phyloP scores from a whole-genome alignment of 1,139 yeast species.

The Kazachstania sp. region DNA sequence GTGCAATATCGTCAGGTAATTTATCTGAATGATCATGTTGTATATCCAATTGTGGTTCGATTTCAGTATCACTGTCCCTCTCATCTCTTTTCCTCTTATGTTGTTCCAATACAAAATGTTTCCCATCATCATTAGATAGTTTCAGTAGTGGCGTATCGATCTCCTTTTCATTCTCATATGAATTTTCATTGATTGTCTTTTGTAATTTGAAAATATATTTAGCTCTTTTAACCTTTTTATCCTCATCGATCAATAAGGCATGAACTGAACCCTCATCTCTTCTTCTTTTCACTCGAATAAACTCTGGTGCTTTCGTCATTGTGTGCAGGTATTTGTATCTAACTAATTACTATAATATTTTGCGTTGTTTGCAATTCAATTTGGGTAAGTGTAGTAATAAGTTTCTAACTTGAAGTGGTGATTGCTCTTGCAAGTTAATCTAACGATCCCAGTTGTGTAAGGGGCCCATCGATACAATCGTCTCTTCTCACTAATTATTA shows the following conservation, averaged over 20 bases:
- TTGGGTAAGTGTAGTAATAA: too few relatives aligned
- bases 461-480: too few relatives aligned
- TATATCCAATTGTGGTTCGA: neutral
- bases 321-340: too few relatives aligned
- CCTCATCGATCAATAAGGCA: constrained; percentile 47
- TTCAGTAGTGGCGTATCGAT: constrained; percentile 24
- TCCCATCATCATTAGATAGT: constrained; percentile 18
- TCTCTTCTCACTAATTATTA: too few relatives aligned
- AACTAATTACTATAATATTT: too few relatives aligned
- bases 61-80: constrained; percentile 3
- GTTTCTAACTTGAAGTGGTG: too few relatives aligned
- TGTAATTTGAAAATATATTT: constrained; percentile 30
- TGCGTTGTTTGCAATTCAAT: too few relatives aligned
- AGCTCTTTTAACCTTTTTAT: constrained; percentile 32
- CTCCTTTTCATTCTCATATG: constrained; percentile 15
- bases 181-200: constrained; percentile 25
- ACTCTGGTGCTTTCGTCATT: constrained; percentile 36
- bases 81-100: constrained; percentile 14
- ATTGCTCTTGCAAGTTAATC: too few relatives aligned
- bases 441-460: too few relatives aligned
- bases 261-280: constrained; percentile 81
- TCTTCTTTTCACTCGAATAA: constrained; percentile 75
- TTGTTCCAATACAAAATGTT: constrained; percentile 28
- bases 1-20: constrained; percentile 53
- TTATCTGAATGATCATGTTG: constrained; percentile 26